A percentile compares a stretch with the other conserved stretches of the same genome.
Conservation (phyloP, 371 early-diverging fungal species). For the Circinella minor region DNA sequence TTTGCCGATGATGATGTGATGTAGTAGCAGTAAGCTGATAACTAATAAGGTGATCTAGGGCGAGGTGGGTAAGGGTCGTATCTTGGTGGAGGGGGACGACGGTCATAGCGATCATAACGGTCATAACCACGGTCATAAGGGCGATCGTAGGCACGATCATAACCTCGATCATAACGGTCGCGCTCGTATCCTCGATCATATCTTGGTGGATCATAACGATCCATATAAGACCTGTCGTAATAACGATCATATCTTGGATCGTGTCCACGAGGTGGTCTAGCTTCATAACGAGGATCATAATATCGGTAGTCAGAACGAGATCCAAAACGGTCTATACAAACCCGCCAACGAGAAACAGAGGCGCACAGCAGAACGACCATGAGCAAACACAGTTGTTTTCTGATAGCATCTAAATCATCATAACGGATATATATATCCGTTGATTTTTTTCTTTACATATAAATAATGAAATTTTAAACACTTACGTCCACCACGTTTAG, state of each 20-base stretch:
- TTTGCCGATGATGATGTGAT: conserved; percentile 6
- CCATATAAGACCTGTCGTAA: conserved; percentile 59
- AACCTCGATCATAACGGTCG: conserved; percentile 55
- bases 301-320: conserved; percentile 28
- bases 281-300: conserved; percentile 30
- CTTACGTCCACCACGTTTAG: conserved; percentile 59
- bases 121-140: conserved; percentile 47
- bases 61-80: conserved; percentile 62
- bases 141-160: conserved; percentile 49
- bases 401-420: conserved; percentile 20
- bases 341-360: conserved; percentile 14
- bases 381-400: conserved; percentile 30
- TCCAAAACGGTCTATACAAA: conserved; percentile 28
- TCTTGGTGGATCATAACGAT: conserved; percentile 58
- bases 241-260: conserved; percentile 52
- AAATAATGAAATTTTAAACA: conserved; percentile 2
- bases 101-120: conserved; percentile 63
- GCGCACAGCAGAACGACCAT: conserved; percentile 22
- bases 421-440: conserved; percentile 1
- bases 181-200: conserved; percentile 56
- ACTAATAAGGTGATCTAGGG: conserved; percentile 57
- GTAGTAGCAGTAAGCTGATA: neutral
- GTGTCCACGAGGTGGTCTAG: conserved; percentile 38
- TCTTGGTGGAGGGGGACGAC: conserved; percentile 57
- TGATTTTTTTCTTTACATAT: too few relatives aligned